phyloP scores from a whole-genome alignment of 1,139 yeast genomes.

The Candida sanyaensis region DNA sequence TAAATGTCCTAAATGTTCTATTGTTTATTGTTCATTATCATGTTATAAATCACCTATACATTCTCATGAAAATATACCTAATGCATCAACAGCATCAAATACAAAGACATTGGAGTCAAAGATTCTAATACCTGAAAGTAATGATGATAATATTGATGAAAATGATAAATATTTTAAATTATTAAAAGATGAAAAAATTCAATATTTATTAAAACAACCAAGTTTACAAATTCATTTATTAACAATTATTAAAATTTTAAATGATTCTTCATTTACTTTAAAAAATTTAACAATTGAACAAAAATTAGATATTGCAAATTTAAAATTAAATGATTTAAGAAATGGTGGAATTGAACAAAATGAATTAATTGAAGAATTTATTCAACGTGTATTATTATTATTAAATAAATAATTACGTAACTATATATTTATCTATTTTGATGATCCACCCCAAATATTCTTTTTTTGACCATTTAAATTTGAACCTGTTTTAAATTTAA shows the following conservation, averaged over 20 bases:
- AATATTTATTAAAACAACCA: constrained; percentile 44
- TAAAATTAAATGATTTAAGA: constrained; percentile 61
- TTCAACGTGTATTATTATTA: constrained; percentile 15
- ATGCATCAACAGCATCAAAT: not conserved
- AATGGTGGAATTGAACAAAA: constrained; percentile 66
- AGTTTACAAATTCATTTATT: constrained; percentile 55
- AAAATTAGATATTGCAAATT: constrained; percentile 56
- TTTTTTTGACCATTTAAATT: constrained; percentile 27
- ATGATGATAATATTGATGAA: not conserved
- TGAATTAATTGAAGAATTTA: constrained; percentile 65
- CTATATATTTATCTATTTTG: too few relatives aligned
- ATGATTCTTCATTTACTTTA: constrained; percentile 10
- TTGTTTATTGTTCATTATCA: constrained; percentile 51
- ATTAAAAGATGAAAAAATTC: constrained; percentile 38
- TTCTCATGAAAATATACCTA: constrained; percentile 6
- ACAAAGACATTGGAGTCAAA: not conserved
- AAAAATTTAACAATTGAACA: constrained; percentile 50
- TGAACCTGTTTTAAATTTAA: constrained; percentile 23
- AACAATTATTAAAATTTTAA: constrained; percentile 46
- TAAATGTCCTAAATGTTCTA: constrained; percentile 60
- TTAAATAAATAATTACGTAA: not conserved
- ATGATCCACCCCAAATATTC: constrained; percentile 24
- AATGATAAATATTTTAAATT: constrained; percentile 17
- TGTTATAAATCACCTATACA: constrained; percentile 60
- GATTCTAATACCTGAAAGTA: not conserved